Evolutionary conservation across 2,329 filamentous ascomycete genomes (phyloP), one percentile per base, ranked within the genome.

Genomic region (Rhynchosporium agropyri): DNA sequence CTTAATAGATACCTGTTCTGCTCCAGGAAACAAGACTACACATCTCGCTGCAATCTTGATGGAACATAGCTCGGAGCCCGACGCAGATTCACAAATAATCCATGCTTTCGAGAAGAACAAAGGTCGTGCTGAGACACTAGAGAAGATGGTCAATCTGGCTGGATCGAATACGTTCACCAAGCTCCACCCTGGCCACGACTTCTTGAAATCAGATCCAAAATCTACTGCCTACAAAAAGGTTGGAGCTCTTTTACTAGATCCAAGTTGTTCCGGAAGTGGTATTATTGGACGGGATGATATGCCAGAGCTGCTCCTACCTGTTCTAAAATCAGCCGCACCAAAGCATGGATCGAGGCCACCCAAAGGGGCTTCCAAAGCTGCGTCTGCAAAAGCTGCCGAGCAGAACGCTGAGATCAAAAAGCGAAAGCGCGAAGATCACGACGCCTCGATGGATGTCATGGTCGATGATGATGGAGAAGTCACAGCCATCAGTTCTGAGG

Each of bases 21-120:
- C 95, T 0, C 95, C 95, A 1, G 95, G 95, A 5, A 99, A 99
- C 76, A 99, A 99, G 78, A 98, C 95, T 1, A 98, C 94, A 7
- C 95, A 98, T 75, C 78, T 96, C 53, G 92, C 93, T 0, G 89
- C 92, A 1, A 85, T 97, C 4, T 72, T 95, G 2, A 56, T 68
- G 3, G 67, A 69, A 55, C 79, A 75, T 58, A 78, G 76, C 55
- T 45, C 67, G 13, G 70, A 69, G 3, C 65, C 66, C 2, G 70
- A 74, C 29, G 72, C 69, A 49, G 68, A 65, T 62, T 65, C 69
- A 15, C 77, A 79, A 55, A 81, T 75, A 28, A 88, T 99, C 29
- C 87, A 87, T 68, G 92, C 92, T 0, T 95, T 92, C 71, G 92
- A 96, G 74, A 90, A 90, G 71, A 89, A 96, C 73, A 77, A 79